phyloP scores from a whole-genome alignment of 2,329 filamentous ascomycete species.

The Arthroderma sp. region DNA sequence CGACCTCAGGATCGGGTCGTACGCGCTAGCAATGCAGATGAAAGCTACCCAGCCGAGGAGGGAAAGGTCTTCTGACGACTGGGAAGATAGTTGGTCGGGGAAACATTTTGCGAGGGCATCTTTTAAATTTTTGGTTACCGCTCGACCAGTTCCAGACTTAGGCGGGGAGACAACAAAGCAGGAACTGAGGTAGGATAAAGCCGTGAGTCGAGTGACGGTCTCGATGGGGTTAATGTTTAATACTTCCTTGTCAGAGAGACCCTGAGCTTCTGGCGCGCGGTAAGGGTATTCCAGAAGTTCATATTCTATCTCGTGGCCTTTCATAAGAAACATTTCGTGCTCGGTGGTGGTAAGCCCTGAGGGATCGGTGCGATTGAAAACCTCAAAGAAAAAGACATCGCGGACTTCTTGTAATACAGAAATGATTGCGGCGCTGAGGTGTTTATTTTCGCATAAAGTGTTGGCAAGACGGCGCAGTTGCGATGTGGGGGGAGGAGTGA shows the following conservation, averaged over 20 bases:
- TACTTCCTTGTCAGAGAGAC: background rate
- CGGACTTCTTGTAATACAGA: slow-evolving; percentile 20
- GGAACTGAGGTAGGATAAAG: slow-evolving; percentile 24
- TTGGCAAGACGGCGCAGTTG: slow-evolving; percentile 19
- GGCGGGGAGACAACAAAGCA: slow-evolving; percentile 26
- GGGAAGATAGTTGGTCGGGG: slow-evolving; percentile 11
- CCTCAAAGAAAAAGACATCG: slow-evolving; percentile 25
- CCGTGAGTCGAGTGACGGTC: slow-evolving; percentile 22
- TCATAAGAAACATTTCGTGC: slow-evolving; percentile 24
- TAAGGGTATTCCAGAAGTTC: slow-evolving; percentile 30
- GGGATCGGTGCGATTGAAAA: slow-evolving; percentile 18
- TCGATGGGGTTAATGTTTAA: slow-evolving; percentile 19
- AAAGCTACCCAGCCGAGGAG: slow-evolving; percentile 26
- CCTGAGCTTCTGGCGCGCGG: slow-evolving; percentile 6
- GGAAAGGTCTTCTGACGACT: slow-evolving; percentile 16
- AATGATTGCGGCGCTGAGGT: slow-evolving; percentile 22
- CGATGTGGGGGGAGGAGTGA: slow-evolving; percentile 21
- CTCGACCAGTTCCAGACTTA: slow-evolving; percentile 24
- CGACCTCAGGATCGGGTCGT: slow-evolving; percentile 19
- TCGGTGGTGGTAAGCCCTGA: slow-evolving; percentile 18
- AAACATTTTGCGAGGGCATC: slow-evolving; percentile 17
- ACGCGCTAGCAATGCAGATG: slow-evolving; percentile 24
- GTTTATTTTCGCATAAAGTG: slow-evolving; percentile 20
- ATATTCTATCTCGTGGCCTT: slow-evolving; percentile 28
- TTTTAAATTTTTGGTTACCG: slow-evolving; percentile 23